Evolutionary conservation across 345 rosid genomes (phyloP), one percentile per base, ranked within the genome.

Genomic region (Rhodomyrtus tomentosa): DNA sequence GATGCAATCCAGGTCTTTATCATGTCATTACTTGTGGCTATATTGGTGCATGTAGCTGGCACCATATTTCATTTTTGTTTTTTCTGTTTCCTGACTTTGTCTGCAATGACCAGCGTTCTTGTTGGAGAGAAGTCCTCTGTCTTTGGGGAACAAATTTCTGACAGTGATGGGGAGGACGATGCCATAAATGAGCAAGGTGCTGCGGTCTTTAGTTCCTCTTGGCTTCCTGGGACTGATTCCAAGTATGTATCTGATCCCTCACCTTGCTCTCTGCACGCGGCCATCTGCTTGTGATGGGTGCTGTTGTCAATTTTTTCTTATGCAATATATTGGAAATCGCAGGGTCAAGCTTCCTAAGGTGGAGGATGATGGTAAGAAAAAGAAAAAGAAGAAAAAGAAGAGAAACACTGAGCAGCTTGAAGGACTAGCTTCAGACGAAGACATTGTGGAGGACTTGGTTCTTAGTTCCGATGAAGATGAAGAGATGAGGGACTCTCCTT

Each of bases 391-490:
- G 80, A 93, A 87, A 55, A 91, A 86, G 87, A 88, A 88, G 84
- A 89, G 80, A 86, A 89, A 74, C 73, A 85, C 24, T 53, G 81
- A 79, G 85, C 87, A 79, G 72, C 84, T 85, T 6, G 93, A 88
- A 81, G 88, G 85, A 25, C 87, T 74, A 11, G 91, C 86, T 80
- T 83, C 84, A 52, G 99, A 94, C 54, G 98, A 95, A 88, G 99
- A 97, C 52, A 87, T 95, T 82, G 96, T 97, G 82, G 98, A 94
- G 88, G 99, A 97, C 86, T 90, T 95, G 87, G 90, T 95, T 68
- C 91, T 95, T 49, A 95, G 99, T 87, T 96, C 99, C 4, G 98
- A 96, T 85, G 98, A 94, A 84, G 98, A 91, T 32, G 96, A 76
- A 42, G 84, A 93, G 21, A 9, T n/a, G n/a, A 83, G 86, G 52